phyloP scores from a whole-genome alignment of 192 early-diverging fungal genomes.

The Coemansia sp. region DNA sequence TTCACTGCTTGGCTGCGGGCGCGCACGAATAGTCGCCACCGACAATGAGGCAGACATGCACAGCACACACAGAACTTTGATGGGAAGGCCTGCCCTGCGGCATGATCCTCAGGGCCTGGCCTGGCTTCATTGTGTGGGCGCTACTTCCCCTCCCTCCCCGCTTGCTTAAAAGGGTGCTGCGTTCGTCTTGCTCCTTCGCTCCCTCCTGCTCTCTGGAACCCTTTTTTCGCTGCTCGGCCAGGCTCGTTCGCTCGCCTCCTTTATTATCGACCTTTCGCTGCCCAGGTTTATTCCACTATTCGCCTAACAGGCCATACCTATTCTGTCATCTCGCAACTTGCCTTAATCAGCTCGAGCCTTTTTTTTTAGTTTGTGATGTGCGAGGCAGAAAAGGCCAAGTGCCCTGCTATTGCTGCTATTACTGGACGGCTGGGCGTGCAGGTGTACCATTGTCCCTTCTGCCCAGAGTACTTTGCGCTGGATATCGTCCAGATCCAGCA shows the following conservation, averaged over 20 bases:
- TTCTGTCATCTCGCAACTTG: too few species aligned
- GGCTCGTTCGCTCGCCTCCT: not conserved
- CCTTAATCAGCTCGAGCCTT: not conserved
- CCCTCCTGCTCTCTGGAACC: not conserved
- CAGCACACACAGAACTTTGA: not conserved
- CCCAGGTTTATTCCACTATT: not conserved
- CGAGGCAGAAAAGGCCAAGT: not conserved
- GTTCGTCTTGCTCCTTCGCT: not conserved
- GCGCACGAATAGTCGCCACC: not conserved
- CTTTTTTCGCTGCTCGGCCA: not conserved
- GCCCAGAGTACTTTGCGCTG: constrained; percentile 48
- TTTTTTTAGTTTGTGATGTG: not conserved
- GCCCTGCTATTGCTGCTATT: too few species aligned
- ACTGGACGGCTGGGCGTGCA: constrained; percentile 13
- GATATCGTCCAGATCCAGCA: constrained; percentile 49
- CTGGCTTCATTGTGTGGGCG: not conserved
- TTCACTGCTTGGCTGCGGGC: too few species aligned
- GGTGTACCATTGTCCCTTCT: constrained; percentile 44
- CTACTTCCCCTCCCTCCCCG: not conserved
- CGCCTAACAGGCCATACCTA: not conserved
- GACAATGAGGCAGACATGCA: not conserved
- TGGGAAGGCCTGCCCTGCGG: not conserved
- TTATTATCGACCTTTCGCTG: not conserved
- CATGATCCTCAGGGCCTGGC: not conserved
- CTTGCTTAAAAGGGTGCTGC: not conserved